A percentile compares a stretch with the other conserved stretches of the same genome.
These are phyloP conservation scores for Oryza glaberrima DNA, from an alignment of 176 grass and related monocot genomes.

Conservation along the genomic window DNA sequence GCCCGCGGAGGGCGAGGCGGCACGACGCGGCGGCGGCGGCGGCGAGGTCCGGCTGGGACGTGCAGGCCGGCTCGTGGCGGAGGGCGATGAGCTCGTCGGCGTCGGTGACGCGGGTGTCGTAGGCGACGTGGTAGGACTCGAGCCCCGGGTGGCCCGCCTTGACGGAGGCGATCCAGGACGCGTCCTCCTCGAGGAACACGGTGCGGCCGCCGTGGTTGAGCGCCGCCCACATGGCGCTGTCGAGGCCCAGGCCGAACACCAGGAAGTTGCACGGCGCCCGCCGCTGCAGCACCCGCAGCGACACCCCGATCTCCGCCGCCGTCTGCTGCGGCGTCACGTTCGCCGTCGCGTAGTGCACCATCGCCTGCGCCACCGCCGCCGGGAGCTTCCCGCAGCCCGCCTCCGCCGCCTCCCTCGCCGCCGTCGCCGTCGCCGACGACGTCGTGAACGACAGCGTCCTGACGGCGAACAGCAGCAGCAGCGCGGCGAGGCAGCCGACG, in stretches of 20 bases:
- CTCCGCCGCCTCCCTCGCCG: neutral
- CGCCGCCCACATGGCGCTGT: conserved; percentile 80
- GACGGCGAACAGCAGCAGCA: conserved; percentile 46
- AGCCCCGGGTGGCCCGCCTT: conserved; percentile 46
- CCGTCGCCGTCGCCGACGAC: too few species aligned
- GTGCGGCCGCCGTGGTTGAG: conserved; percentile 91
- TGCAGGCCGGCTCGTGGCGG: conserved; percentile 33
- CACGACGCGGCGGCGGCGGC: neutral
- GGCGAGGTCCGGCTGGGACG: conserved; percentile 32
- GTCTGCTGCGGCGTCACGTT: conserved; percentile 68
- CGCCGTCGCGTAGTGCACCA: conserved; percentile 62
- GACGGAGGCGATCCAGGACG: conserved; percentile 68
- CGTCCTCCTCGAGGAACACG: conserved; percentile 93
- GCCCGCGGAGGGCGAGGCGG: conserved; percentile 45
- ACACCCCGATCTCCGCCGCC: conserved; percentile 52
- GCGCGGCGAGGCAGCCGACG: conserved; percentile 32
- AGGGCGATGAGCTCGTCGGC: conserved; percentile 50
- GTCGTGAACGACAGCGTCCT: conserved; percentile 14
- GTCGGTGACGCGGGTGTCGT: conserved; percentile 61
- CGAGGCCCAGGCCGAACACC: conserved; percentile 63
- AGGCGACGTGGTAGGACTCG: conserved; percentile 78
- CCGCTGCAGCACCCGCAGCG: conserved; percentile 46
- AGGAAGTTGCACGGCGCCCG: conserved; percentile 76
- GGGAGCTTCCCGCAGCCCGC: conserved; percentile 29
- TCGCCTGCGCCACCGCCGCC: conserved; percentile 43